Base-by-base conservation (phyloP, 805 yeast genomes). In the Hanseniaspora lachancei region DNA sequence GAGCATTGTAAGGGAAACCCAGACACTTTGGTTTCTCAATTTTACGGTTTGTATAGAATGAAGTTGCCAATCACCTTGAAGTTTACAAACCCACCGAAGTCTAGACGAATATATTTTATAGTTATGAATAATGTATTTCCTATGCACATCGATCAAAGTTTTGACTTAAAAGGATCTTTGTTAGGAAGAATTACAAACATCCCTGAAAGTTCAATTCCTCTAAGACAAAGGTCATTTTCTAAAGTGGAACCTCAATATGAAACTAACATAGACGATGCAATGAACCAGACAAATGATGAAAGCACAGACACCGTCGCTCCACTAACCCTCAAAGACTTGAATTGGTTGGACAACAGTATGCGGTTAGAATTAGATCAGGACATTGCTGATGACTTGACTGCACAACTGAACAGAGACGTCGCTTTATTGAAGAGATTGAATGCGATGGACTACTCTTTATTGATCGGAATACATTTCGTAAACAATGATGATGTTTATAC, bases 71-170 rank as follows among this genome's bases (percentile, higher is more conserved):
- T 82, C 47, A 64, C 68, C 9, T 70, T 72, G 51, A 64, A 64
- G 59, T 55, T 55, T 20, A 48, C 49, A 9, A 64, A 63, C 46
- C 67, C 67, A 55, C 62, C 69, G 23, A 66, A 70, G 52, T 78
- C 77, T 43, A 76, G 89, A 55, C 89, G 86, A 66, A 86, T 93
- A 41, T 95, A 93, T 69, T 91, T 93, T 62, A 75, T 93, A 55
- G 96, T 93, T 36, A 93, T 93, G 98, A 93, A 93, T 73, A 93
- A 93, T 65, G 75, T 93, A 49, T 93, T 95, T 70, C 97, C 99
- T 0, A 95, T 97, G 7, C 87, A 86, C 64, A 75, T 89, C 49
- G 93, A 86, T 59, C 71, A 77, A 43, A 86, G 89, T 43, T 93
- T 80, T 68, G 99, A 93, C 66, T 76, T 93, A 66, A 93, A 93